Conservation (phyloP, 768 basidiomycete genomes). For the Trametes coccinea region DNA sequence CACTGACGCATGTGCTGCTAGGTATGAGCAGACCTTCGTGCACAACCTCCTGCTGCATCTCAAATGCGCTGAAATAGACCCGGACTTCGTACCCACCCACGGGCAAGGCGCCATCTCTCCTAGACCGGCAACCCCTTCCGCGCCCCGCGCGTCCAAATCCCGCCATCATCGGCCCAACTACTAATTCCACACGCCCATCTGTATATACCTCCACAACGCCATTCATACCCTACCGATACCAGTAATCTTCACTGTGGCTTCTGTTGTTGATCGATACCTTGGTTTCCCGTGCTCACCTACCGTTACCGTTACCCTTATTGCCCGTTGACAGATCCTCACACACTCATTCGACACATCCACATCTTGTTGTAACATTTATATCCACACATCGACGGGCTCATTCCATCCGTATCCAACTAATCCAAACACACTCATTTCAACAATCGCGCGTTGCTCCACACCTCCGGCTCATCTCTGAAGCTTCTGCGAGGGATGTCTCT, state of each 20-base stretch:
- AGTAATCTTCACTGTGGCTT: conserved; percentile 10
- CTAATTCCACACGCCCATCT: conserved; percentile 2
- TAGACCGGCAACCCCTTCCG: conserved; percentile 23
- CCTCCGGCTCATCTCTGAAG: too few species aligned
- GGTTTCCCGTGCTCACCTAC: background rate
- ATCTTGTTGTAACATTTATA: conserved; percentile 20
- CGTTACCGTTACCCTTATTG: background rate
- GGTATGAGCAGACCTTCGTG: conserved; percentile 85
- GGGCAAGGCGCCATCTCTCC: conserved; percentile 71
- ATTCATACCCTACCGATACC: conserved; percentile 20
- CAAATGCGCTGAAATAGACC: conserved; percentile 72
- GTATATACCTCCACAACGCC: conserved; percentile 4
- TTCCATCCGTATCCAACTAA: background rate
- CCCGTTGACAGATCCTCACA: background rate
- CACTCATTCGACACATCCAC: background rate
- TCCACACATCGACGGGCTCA: background rate
- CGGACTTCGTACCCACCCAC: conserved; percentile 74
- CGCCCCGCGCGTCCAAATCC: conserved; percentile 15
- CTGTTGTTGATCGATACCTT: conserved; percentile 15
- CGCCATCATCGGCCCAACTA: conserved; percentile 18
- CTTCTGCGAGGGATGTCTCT: background rate
- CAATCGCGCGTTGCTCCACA: background rate
- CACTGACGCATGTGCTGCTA: background rate
- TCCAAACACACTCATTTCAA: background rate
- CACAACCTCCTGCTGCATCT: conserved; percentile 82